These are phyloP conservation scores for Amaranthus cruentus DNA, from an alignment of 148 eudicot genomes.

Conservation along the genomic window DNA sequence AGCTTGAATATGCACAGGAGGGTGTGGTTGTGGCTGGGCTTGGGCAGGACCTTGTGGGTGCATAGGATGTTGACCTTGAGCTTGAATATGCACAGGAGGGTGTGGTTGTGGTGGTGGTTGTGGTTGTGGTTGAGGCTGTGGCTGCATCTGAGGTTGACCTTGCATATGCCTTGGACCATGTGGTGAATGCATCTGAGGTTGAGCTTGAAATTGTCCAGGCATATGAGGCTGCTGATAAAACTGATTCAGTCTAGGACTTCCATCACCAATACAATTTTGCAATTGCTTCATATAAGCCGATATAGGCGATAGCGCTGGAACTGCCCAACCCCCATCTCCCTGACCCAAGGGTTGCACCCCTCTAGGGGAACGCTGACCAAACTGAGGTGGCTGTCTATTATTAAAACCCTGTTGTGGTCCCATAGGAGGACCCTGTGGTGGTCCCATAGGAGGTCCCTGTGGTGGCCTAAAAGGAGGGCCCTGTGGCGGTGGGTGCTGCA, in stretches of 20 bases:
- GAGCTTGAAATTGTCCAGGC: slow-evolving; percentile 19
- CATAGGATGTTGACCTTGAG: slow-evolving; percentile 23
- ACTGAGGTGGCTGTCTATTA: slow-evolving; percentile 41
- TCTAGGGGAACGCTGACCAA: slow-evolving; percentile 52
- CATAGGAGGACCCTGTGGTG: slow-evolving; percentile 19
- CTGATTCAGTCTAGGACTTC: slow-evolving; percentile 35
- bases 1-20: no score
- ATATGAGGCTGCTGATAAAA: slow-evolving; percentile 13
- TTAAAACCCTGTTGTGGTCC: slow-evolving; percentile 1
- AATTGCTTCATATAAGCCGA: slow-evolving; percentile 84
- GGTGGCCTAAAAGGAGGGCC: not conserved
- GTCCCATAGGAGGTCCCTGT: slow-evolving; percentile 27
- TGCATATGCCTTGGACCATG: slow-evolving; percentile 25
- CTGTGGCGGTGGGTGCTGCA: slow-evolving; percentile 25
- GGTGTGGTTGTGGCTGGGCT: slow-evolving; percentile 27
- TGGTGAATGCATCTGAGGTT: slow-evolving; percentile 10
- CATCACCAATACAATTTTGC: slow-evolving; percentile 65
- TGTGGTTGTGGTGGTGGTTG: no score
- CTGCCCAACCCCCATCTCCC: slow-evolving; percentile 39
- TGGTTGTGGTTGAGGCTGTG: not conserved
- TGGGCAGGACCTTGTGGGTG: slow-evolving; percentile 31
- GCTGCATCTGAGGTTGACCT: slow-evolving; percentile 28
- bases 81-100: slow-evolving; percentile 17
- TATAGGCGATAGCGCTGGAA: slow-evolving; percentile 74
- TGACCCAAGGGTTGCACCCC: slow-evolving; percentile 35